Evolutionary conservation across 768 basidiomycete genomes (phyloP).

Genomic region (Mycena pura): DNA sequence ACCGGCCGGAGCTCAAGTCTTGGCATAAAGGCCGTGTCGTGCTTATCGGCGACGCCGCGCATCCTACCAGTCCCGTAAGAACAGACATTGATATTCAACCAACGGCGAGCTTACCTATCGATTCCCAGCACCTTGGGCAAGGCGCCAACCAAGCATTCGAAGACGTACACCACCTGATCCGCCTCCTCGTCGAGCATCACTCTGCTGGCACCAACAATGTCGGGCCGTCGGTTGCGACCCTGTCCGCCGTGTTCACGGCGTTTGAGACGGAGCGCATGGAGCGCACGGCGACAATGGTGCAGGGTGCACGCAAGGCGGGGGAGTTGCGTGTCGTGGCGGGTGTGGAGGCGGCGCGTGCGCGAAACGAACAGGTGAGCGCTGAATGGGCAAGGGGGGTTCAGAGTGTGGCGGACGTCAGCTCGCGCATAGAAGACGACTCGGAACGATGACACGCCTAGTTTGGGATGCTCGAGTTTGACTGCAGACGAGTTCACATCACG

Average conservation of each 20-base stretch:
- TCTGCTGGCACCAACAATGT: constrained; percentile 22
- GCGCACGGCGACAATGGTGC: constrained; percentile 43
- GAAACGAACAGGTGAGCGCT: constrained; percentile 32
- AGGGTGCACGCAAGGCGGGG: constrained; percentile 41
- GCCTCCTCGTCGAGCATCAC: constrained; percentile 40
- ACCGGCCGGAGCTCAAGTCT: constrained; percentile 45
- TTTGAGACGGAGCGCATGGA: constrained; percentile 44
- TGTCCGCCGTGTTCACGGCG: constrained; percentile 39
- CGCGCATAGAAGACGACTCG: too few relatives aligned
- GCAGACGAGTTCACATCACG: too few relatives aligned
- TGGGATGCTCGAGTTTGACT: too few relatives aligned
- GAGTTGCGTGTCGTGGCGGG: constrained; percentile 43
- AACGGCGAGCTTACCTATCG: neutral
- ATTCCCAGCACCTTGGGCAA: constrained; percentile 52
- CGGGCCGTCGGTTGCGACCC: constrained; percentile 33
- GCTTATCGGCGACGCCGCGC: constrained; percentile 53
- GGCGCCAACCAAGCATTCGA: constrained; percentile 55
- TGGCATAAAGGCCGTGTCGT: constrained; percentile 52
- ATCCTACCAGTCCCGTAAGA: constrained; percentile 51
- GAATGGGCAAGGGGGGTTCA: too few relatives aligned
- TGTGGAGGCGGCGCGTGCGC: constrained; percentile 34
- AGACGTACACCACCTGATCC: constrained; percentile 44
- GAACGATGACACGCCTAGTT: too few relatives aligned
- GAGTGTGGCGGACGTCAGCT: too few relatives aligned
- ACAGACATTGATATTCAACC: neutral